phyloP scores from a whole-genome alignment of 2,329 filamentous ascomycete species.

The Fusarium pseudograminearum region DNA sequence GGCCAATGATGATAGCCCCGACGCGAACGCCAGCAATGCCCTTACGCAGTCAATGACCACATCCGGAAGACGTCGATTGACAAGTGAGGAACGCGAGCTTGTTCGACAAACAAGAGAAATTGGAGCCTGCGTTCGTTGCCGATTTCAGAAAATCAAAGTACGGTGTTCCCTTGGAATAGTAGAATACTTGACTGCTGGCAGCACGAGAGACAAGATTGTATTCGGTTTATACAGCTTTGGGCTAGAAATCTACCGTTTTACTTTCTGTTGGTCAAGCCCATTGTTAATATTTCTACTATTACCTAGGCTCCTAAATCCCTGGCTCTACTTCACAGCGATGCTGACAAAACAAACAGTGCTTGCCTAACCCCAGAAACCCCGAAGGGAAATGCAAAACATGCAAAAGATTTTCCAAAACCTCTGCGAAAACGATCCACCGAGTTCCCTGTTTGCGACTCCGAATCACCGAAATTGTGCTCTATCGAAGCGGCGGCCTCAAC shows the following conservation, averaged over 20 bases:
- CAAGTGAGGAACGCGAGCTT: neutral
- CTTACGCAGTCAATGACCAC: neutral
- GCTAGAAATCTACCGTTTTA: neutral
- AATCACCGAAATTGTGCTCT: constrained; percentile 56
- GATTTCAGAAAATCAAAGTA: constrained; percentile 43
- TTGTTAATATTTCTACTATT: neutral
- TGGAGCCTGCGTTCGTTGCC: constrained; percentile 39
- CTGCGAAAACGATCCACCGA: constrained; percentile 62
- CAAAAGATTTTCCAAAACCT: constrained; percentile 52
- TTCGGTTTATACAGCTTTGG: neutral
- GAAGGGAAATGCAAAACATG: constrained; percentile 57
- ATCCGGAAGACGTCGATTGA: constrained; percentile 6
- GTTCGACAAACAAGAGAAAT: constrained; percentile 10
- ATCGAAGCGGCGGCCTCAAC: constrained; percentile 58
- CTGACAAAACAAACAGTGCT: constrained; percentile 52
- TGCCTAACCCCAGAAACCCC: constrained; percentile 49
- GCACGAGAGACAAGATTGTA: neutral
- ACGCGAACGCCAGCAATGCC: neutral
- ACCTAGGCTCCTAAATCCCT: neutral
- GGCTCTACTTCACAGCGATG: neutral
- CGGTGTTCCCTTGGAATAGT: neutral
- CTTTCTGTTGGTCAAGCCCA: neutral
- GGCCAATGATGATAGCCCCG: neutral
- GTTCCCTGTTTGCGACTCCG: constrained; percentile 59
- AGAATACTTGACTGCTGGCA: neutral